Percentiles rank a stretch among this genome's conserved stretches.
Conservation (phyloP, 208 protist species). For the Angomonas ambiguus region DNA sequence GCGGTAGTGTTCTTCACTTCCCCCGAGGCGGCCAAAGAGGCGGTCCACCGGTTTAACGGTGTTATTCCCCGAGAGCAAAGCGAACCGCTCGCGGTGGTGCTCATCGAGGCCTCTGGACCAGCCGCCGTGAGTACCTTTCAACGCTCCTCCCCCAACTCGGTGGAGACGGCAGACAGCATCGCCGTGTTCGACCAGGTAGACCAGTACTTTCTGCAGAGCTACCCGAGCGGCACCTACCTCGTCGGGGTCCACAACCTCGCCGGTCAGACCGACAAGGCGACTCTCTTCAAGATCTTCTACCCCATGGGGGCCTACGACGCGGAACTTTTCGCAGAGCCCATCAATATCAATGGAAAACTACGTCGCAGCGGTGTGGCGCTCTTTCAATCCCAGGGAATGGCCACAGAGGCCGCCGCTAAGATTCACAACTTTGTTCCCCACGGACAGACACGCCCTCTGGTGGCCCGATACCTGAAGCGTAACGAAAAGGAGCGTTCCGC, state of each 20-base stretch:
- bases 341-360: constrained; percentile 36
- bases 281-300: constrained; percentile 65
- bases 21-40: constrained; percentile 17
- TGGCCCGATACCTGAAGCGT: constrained; percentile 42
- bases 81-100: constrained; percentile 8
- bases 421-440: constrained; percentile 58
- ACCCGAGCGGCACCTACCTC: constrained; percentile 32
- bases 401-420: constrained; percentile 59
- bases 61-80: constrained; percentile 11
- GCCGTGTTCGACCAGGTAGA: constrained; percentile 41
- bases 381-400: constrained; percentile 48
- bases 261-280: constrained; percentile 31
- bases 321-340: constrained; percentile 36
- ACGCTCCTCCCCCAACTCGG: neutral
- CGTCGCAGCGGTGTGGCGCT: constrained; percentile 62
- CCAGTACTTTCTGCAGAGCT: constrained; percentile 41
- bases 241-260: constrained; percentile 70
- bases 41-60: constrained; percentile 11
- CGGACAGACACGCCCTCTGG: constrained; percentile 43
- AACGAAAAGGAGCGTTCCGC: neutral
- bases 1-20: constrained; percentile 35
- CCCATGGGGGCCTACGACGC: constrained; percentile 57
- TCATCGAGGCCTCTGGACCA: neutral
- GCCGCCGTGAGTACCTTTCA: neutral
- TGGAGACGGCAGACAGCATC: constrained; percentile 6